Percentiles rank a stretch among this genome's conserved stretches.
These are phyloP conservation scores for Linnemannia schmuckeri DNA, from an alignment of 192 early-diverging fungal species.

Conservation along the genomic window DNA sequence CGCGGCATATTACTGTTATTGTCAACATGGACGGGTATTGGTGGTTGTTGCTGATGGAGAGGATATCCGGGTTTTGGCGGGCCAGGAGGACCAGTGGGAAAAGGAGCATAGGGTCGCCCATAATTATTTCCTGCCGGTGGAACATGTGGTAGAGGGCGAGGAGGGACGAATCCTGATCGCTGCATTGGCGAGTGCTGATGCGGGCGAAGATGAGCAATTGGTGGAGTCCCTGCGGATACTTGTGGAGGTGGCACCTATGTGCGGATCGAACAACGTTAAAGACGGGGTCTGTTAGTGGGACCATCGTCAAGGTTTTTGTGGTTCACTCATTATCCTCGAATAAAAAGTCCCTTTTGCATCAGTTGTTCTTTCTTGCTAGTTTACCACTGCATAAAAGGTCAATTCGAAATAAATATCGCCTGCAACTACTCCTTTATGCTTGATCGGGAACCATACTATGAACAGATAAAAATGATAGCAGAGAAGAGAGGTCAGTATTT, in stretches of 20 bases:
- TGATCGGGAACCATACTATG: conserved; percentile 64
- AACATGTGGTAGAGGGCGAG: conserved; percentile 19
- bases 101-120: background rate
- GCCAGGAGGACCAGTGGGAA: background rate
- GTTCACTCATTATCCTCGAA: background rate
- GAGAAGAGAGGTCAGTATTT: background rate
- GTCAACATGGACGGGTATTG: background rate
- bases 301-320: background rate
- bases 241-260: conserved; percentile 12
- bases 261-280: background rate
- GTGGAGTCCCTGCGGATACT: background rate
- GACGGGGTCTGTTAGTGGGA: background rate
- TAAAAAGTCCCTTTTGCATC: background rate
- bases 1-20: background rate
- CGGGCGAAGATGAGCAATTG: background rate
- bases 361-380: background rate
- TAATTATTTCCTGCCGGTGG: conserved; percentile 37
- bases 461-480: background rate
- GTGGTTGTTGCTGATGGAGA: background rate
- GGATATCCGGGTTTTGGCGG: background rate
- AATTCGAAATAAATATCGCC: conserved; percentile 69
- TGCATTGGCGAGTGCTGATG: conserved; percentile 9
- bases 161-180: conserved; percentile 27
- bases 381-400: conserved; percentile 67
- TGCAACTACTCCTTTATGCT: conserved; percentile 55